These are phyloP conservation scores for Hypoxylon sp. DNA, from an alignment of 2,329 filamentous ascomycete species.

Conservation along the genomic window DNA sequence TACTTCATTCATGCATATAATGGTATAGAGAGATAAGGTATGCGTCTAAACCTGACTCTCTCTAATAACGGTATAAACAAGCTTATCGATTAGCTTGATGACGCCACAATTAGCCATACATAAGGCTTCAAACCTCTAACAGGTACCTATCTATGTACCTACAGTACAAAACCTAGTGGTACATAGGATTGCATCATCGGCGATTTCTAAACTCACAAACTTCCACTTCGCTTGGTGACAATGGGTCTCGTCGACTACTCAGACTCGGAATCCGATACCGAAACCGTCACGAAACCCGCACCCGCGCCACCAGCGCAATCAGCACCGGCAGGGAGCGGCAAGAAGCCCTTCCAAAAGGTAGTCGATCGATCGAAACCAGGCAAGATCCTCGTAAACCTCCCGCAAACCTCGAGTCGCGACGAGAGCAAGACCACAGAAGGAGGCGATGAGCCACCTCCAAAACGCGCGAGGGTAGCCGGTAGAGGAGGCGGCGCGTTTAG, in stretches of 20 bases:
- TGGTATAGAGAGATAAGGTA: background rate
- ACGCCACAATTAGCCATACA: conserved; percentile 33
- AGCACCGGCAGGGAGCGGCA: conserved; percentile 55
- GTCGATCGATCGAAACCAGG: conserved; percentile 85
- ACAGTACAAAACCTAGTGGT: background rate
- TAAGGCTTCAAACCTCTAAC: conserved; percentile 10
- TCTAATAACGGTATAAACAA: background rate
- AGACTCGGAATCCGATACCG: conserved; percentile 85
- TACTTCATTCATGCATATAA: background rate
- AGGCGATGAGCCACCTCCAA: conserved; percentile 73
- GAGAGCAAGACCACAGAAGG: conserved; percentile 53
- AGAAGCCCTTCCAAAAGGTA: conserved; percentile 82
- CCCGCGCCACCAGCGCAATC: conserved; percentile 32
- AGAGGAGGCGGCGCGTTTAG: conserved; percentile 74
- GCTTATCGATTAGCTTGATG: conserved; percentile 9
- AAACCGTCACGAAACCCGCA: conserved; percentile 66
- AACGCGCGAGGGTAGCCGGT: conserved; percentile 72
- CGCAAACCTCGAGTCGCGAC: conserved; percentile 64
- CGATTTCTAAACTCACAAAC: conserved; percentile 23
- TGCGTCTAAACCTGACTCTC: background rate
- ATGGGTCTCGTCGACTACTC: conserved; percentile 90
- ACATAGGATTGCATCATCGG: conserved; percentile 20
- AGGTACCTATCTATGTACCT: too few relatives aligned
- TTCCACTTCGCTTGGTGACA: conserved; percentile 13
- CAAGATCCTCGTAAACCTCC: conserved; percentile 87